phyloP scores from a whole-genome alignment of 2,329 filamentous ascomycete genomes.

The Monilinia vaccinii-corymbosi region DNA sequence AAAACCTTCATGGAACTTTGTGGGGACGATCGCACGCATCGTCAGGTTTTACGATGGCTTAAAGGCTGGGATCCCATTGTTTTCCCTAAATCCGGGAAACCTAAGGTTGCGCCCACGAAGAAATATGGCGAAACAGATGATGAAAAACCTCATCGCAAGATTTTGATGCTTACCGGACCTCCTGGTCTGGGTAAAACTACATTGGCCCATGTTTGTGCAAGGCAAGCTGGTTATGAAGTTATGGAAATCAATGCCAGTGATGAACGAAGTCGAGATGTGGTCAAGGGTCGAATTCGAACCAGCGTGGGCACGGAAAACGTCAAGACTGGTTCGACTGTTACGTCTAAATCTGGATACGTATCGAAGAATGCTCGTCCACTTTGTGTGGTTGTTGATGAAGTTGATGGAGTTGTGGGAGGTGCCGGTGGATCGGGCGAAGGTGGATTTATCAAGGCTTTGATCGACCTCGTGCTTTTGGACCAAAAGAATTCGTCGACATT shows the following conservation, averaged over 20 bases:
- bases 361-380: slow-evolving; percentile 74
- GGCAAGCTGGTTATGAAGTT: slow-evolving; percentile 90
- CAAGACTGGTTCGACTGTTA: slow-evolving; percentile 54
- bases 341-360: slow-evolving; percentile 42
- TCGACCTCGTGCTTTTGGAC: slow-evolving; percentile 79
- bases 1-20: slow-evolving; percentile 86
- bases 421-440: slow-evolving; percentile 73
- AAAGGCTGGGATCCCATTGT: slow-evolving; percentile 92
- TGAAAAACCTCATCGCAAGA: slow-evolving; percentile 75
- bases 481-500: slow-evolving; percentile 59
- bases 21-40: slow-evolving; percentile 89
- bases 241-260: slow-evolving; percentile 98
- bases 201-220: slow-evolving; percentile 88
- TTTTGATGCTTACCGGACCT: slow-evolving; percentile 81
- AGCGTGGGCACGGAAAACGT: slow-evolving; percentile 93
- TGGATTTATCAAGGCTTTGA: slow-evolving; percentile 88
- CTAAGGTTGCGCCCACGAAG: slow-evolving; percentile 39
- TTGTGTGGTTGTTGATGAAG: slow-evolving; percentile 92
- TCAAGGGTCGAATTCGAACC: slow-evolving; percentile 83
- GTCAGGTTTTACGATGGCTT: slow-evolving; percentile 82
- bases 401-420: slow-evolving; percentile 85
- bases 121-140: slow-evolving; percentile 44
- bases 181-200: slow-evolving; percentile 95
- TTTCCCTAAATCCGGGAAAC: slow-evolving; percentile 60
- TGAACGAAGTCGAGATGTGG: slow-evolving; percentile 80